Percentiles rank a stretch among this genome's conserved stretches.
phyloP scores from a whole-genome alignment of 2,329 filamentous ascomycete genomes.

The Aureobasidium pullulans region DNA sequence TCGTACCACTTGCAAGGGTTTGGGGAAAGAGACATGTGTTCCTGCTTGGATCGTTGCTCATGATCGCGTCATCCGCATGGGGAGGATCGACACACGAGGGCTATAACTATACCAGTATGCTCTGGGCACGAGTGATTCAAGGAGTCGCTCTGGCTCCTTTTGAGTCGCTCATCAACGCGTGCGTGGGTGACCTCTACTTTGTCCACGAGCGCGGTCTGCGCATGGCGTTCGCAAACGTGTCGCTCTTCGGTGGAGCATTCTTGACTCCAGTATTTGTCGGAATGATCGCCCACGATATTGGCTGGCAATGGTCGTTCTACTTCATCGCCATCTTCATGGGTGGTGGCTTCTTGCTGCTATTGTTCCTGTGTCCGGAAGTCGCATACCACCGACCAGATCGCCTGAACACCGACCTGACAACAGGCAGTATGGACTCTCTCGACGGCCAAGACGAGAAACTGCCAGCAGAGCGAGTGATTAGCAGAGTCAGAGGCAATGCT shows the following conservation, averaged over 20 bases:
- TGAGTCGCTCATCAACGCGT: slow-evolving; percentile 81
- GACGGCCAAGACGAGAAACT: background rate
- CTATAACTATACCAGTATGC: slow-evolving; percentile 61
- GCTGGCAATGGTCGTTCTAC: slow-evolving; percentile 87
- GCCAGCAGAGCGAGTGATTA: background rate
- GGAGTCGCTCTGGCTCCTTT: slow-evolving; percentile 83
- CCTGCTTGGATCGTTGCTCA: slow-evolving; percentile 64
- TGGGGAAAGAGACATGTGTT: slow-evolving; percentile 93
- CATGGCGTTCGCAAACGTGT: slow-evolving; percentile 73
- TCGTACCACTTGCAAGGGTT: slow-evolving; percentile 78
- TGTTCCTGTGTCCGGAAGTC: slow-evolving; percentile 80
- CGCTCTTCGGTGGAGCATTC: slow-evolving; percentile 64
- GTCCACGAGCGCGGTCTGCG: slow-evolving; percentile 75
- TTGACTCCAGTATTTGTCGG: slow-evolving; percentile 85
- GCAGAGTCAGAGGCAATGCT: slow-evolving; percentile 7
- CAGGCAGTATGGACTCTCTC: background rate
- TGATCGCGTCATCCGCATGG: slow-evolving; percentile 71
- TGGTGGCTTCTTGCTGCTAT: slow-evolving; percentile 59
- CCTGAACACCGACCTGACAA: slow-evolving; percentile 60
- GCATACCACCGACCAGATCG: slow-evolving; percentile 60
- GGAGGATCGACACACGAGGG: slow-evolving; percentile 54
- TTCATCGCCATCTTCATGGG: slow-evolving; percentile 79
- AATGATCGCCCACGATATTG: slow-evolving; percentile 67
- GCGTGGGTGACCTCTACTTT: slow-evolving; percentile 83
- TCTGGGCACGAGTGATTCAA: slow-evolving; percentile 76